These are phyloP conservation scores for Sclerotinia minor DNA, from an alignment of 2,329 filamentous ascomycete genomes.

Conservation along the genomic window DNA sequence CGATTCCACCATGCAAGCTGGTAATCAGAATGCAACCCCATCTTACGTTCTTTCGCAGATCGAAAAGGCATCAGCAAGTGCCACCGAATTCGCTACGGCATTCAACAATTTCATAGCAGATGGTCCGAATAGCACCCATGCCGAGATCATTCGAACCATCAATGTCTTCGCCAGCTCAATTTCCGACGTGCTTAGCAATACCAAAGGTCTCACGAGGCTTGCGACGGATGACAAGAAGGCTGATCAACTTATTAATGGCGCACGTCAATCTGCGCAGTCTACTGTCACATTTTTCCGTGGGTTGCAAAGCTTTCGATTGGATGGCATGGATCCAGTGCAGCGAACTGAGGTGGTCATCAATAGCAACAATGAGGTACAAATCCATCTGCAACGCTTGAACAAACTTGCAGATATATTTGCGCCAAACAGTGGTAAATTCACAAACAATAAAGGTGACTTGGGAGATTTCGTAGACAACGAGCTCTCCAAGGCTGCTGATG, in stretches of 20 bases:
- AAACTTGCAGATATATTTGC: constrained; percentile 92
- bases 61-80: constrained; percentile 90
- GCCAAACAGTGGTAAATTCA: constrained; percentile 80
- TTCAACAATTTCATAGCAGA: constrained; percentile 99
- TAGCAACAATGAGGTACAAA: constrained; percentile 93
- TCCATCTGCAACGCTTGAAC: constrained; percentile 88
- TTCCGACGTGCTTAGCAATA: constrained; percentile 92
- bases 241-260: constrained; percentile 79
- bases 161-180: constrained; percentile 88
- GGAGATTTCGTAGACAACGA: constrained; percentile 92
- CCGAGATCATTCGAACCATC: constrained; percentile 89
- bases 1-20: constrained; percentile 96
- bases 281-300: constrained; percentile 94
- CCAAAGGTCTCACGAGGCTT: constrained; percentile 89
- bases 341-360: constrained; percentile 98
- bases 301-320: constrained; percentile 89
- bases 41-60: constrained; percentile 95
- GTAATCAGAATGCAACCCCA: constrained; percentile 96
- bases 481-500: constrained; percentile 88
- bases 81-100: constrained; percentile 94
- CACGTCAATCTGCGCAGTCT: constrained; percentile 79
- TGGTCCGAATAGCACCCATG: constrained; percentile 84
- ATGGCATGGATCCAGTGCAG: constrained; percentile 84
- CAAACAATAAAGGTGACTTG: constrained; percentile 76
- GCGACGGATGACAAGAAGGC: constrained; percentile 94